A percentile compares a stretch with the other conserved stretches of the same genome.
These are phyloP conservation scores for Clitopilus passeckerianus DNA, from an alignment of 768 basidiomycete genomes.

Conservation along the genomic window DNA sequence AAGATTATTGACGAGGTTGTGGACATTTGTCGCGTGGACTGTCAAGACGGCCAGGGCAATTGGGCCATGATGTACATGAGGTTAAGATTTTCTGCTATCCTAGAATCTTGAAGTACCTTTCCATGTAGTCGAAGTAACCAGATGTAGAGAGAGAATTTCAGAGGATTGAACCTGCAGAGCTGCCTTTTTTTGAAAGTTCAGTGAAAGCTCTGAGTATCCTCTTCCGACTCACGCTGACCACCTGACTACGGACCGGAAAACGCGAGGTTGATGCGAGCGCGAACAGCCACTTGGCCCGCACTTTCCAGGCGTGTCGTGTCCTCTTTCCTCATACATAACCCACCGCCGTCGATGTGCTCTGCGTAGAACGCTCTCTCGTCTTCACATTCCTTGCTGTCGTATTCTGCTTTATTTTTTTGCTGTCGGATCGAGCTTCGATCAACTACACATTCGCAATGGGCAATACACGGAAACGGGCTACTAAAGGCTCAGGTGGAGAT, in stretches of 20 bases:
- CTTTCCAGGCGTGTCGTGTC: not conserved
- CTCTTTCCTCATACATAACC: not conserved
- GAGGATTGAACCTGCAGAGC: too few species aligned
- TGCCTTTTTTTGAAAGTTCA: too few species aligned
- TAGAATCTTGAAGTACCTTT: not conserved
- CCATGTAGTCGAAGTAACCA: not conserved
- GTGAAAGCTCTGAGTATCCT: too few species aligned
- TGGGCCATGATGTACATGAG: slow-evolving; percentile 76
- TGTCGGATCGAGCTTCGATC: not conserved
- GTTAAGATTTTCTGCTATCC: slow-evolving; percentile 55
- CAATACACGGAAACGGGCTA: not conserved
- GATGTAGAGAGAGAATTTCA: too few species aligned
- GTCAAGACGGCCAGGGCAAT: slow-evolving; percentile 48
- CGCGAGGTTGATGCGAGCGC: not conserved
- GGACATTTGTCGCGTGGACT: slow-evolving; percentile 50
- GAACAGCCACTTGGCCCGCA: not conserved
- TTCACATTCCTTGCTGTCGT: not conserved
- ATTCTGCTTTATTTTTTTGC: not conserved
- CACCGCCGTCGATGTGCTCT: not conserved
- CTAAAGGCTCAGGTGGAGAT: not conserved
- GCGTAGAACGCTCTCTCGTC: not conserved
- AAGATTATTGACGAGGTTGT: slow-evolving; percentile 61
- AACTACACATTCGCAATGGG: not conserved
- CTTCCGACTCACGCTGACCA: not conserved
- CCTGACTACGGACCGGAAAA: not conserved